Conservation (phyloP, 164 flowering plant species). For the Magnolia officinalis region DNA sequence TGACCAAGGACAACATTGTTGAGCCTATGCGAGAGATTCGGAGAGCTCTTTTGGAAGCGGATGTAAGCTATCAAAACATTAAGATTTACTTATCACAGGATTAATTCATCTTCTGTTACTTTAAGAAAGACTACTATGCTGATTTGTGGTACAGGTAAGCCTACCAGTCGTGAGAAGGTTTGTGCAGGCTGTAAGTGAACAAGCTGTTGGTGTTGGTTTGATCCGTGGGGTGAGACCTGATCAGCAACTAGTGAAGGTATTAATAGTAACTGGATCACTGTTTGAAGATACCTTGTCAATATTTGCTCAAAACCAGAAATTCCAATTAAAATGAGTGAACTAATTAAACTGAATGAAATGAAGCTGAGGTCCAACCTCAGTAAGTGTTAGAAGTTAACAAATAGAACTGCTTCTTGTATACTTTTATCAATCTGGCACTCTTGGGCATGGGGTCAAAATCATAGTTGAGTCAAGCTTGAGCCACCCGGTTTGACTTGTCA, state of each 20-base stretch:
- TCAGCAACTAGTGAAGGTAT: constrained; percentile 93
- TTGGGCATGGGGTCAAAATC: neutral
- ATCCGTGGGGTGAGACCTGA: constrained; percentile 91
- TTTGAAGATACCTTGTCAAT: neutral
- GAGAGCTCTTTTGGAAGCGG: constrained; percentile 96
- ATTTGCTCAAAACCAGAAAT: neutral
- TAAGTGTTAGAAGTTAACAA: neutral
- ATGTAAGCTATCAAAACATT: constrained; percentile 45
- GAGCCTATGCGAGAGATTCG: constrained; percentile 97
- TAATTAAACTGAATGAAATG: neutral
- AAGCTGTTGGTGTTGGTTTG: constrained; percentile 87
- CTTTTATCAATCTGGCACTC: neutral
- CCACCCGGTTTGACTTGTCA: neutral
- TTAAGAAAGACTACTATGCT: neutral
- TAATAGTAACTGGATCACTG: neutral
- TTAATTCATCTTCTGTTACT: neutral
- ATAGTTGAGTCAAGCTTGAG: neutral
- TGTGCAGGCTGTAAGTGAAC: constrained; percentile 84
- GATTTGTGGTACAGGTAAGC: constrained; percentile 56
- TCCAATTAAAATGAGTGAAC: neutral
- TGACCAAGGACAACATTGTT: constrained; percentile 92
- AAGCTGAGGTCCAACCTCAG: neutral
- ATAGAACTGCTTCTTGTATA: neutral
- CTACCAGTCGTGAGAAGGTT: constrained; percentile 95
- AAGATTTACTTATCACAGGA: neutral